These are phyloP conservation scores for Ceratobasidium sp. DNA, from an alignment of 1,284 basidiomycete species.

Conservation along the genomic window DNA sequence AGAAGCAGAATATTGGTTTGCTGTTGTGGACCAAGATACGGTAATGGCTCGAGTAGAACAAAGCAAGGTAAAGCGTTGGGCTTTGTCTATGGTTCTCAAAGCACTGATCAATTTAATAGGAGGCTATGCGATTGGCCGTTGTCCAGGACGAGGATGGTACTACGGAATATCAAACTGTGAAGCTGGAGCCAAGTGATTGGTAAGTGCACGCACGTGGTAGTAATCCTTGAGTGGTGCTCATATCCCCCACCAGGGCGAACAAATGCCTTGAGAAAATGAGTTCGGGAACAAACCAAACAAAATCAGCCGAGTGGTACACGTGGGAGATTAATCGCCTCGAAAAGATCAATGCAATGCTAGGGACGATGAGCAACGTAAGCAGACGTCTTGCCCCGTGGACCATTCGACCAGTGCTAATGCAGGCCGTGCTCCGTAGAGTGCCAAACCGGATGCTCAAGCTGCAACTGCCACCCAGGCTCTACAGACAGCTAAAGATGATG, in stretches of 20 bases:
- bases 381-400: neutral
- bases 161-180: conserved; percentile 11
- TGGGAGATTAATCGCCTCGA: conserved; percentile 17
- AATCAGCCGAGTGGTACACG: conserved; percentile 18
- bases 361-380: neutral
- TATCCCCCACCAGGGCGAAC: neutral
- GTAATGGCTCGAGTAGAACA: conserved; percentile 15
- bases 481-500: neutral
- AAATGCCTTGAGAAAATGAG: conserved; percentile 20
- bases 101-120: neutral
- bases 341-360: conserved; percentile 1
- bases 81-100: too few relatives aligned
- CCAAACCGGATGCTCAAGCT: neutral
- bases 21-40: conserved; percentile 14
- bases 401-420: too few relatives aligned
- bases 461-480: neutral
- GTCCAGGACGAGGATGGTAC: conserved; percentile 13
- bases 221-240: neutral
- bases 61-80: conserved; percentile 6
- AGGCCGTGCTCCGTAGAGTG: too few relatives aligned
- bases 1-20: conserved; percentile 29
- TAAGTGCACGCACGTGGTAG: neutral
- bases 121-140: conserved; percentile 7
- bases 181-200: conserved; percentile 22
- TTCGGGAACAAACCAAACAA: neutral